Evolutionary conservation across 371 early-diverging fungal species (phyloP).

Genomic region (Choanephora cucurbitarum): DNA sequence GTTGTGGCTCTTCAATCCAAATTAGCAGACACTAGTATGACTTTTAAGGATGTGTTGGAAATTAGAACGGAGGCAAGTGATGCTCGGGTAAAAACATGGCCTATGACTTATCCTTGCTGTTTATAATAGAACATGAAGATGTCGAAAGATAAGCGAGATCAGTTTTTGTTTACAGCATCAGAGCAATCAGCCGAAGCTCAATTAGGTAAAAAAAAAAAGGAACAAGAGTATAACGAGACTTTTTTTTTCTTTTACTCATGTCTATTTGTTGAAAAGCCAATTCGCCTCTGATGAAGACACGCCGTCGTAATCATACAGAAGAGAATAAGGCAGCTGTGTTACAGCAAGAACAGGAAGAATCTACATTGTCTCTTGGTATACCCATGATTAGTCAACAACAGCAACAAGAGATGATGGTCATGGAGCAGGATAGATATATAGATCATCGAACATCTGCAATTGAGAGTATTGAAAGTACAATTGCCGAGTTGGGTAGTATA

Average conservation of each 20-base stretch:
- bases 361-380: constrained; percentile 44
- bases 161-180: constrained; percentile 49
- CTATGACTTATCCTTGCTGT: not conserved
- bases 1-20: constrained; percentile 87
- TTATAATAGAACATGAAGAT: constrained; percentile 74
- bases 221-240: not conserved
- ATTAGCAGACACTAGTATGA: constrained; percentile 65
- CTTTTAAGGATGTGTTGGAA: constrained; percentile 93
- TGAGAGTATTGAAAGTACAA: constrained; percentile 93
- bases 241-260: not conserved
- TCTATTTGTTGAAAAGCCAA: constrained; percentile 32
- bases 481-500: constrained; percentile 94
- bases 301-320: not conserved
- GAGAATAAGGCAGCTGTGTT: too few relatives aligned
- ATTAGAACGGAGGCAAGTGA: constrained; percentile 78
- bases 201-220: constrained; percentile 28
- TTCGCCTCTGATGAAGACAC: constrained; percentile 59
- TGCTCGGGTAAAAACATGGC: not conserved
- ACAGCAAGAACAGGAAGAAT: constrained; percentile 21
- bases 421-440: constrained; percentile 66
- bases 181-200: constrained; percentile 35
- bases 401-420: constrained; percentile 55
- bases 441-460: constrained; percentile 88
- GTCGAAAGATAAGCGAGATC: constrained; percentile 70
- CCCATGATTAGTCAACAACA: constrained; percentile 54